Evolutionary conservation across 2,329 filamentous ascomycete species (phyloP), one percentile per base, ranked within the genome.

Genomic region (Cucurbitaria berberidis): DNA sequence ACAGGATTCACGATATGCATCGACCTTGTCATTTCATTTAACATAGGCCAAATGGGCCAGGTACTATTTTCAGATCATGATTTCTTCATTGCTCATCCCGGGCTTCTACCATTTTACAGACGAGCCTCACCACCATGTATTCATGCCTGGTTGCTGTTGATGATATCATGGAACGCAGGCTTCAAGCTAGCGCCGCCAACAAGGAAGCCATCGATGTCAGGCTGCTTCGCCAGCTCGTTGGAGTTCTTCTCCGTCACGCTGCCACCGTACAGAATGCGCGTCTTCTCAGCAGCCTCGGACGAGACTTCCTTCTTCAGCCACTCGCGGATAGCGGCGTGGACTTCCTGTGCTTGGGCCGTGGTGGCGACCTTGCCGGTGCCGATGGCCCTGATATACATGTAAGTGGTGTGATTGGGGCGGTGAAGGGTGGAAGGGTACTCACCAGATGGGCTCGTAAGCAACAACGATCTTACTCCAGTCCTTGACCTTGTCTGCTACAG

Each of bases 401-500:
- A 51, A 71, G 60, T 41, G 0, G n/a, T 16, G 21, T 47, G 8
- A 11, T 30, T 3, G 6, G 5, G 5, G 11, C 16, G 8, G 15
- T 29, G n/a, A 38, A n/a, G 11, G 10, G 4, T 19, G 36, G 45
- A 36, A 36, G 19, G 24, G 19, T 18, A 32, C 64, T 53, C 86
- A 92, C 93, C 95, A 99, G 83, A 99, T 96, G 73, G 95, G 95
- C 86, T 99, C 95, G 80, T 99, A 99, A 73, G 95, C 95, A 72
- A 99, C 85, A 76, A 99, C 95, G 63, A 99, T 86, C 83, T 95
- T 95, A 73, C 82, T 85, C 95, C 95, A 99, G 81, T 96, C 90
- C 69, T 86, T 81, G 74, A 91, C 81, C 82, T 89, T 83, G 76
- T 92, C 88, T 51, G 86, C 85, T 62, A 93, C 90, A 63, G 92